Conservation (phyloP, 108 stramenopile species). For the Seminavis robusta region DNA sequence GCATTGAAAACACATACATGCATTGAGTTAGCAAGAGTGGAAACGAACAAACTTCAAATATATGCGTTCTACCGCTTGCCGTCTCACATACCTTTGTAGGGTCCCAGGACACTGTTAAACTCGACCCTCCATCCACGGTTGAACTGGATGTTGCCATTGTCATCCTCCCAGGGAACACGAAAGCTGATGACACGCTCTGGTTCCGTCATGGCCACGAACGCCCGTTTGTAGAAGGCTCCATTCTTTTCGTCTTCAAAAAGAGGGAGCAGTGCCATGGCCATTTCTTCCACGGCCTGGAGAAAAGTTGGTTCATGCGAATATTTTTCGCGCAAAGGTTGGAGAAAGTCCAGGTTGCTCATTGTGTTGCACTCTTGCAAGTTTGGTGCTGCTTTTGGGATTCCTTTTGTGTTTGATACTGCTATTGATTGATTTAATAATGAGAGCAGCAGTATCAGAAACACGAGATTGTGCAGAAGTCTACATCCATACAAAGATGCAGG, state of each 20-base stretch:
- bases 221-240: conserved; percentile 64
- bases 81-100: background rate
- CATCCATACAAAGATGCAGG: too few species aligned
- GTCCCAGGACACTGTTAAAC: conserved; percentile 38
- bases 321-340: conserved; percentile 47
- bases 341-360: conserved; percentile 32
- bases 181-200: conserved; percentile 72
- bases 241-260: conserved; percentile 54
- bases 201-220: conserved; percentile 71
- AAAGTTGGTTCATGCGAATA: conserved; percentile 67
- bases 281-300: conserved; percentile 70
- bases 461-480: too few species aligned
- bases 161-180: conserved; percentile 75
- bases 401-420: too few species aligned
- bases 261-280: conserved; percentile 54
- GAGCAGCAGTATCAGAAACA: too few species aligned
- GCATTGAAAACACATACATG: background rate
- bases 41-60: background rate
- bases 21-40: background rate
- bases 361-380: too few species aligned
- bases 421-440: too few species aligned
- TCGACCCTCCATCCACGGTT: conserved; percentile 83
- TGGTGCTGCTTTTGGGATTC: too few species aligned
- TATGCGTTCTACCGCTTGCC: background rate
- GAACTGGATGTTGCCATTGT: conserved; percentile 31